These are phyloP conservation scores for Cynara cardunculus DNA, from an alignment of 129 eudicot genomes.

Conservation along the genomic window DNA sequence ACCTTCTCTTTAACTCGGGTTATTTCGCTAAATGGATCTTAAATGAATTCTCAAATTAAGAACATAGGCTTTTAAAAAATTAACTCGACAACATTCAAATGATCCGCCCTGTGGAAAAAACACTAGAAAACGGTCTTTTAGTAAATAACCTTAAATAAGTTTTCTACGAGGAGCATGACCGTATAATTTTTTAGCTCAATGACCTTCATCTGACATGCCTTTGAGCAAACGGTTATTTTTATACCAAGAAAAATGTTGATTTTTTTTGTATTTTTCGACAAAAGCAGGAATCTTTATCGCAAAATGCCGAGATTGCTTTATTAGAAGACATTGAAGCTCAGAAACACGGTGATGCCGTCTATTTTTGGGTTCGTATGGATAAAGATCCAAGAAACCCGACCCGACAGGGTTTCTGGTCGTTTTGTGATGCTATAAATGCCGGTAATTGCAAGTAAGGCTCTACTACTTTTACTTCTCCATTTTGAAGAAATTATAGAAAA, in stretches of 20 bases:
- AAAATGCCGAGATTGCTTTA: conserved; percentile 60
- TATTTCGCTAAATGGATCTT: neutral
- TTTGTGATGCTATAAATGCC: conserved; percentile 94
- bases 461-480: neutral
- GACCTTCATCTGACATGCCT: no score
- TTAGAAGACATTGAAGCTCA: conserved; percentile 69
- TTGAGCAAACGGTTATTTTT: neutral
- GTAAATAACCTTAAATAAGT: no score
- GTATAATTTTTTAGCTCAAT: no score
- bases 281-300: conserved; percentile 69
- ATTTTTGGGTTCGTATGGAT: conserved; percentile 92
- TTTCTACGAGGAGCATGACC: no score
- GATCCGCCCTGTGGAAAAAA: no score
- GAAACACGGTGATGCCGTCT: conserved; percentile 77
- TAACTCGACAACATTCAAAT: no score
- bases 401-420: conserved; percentile 86
- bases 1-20: neutral
- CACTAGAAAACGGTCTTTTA: no score
- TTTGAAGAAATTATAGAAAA: neutral
- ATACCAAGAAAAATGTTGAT: neutral
- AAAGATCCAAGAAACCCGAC: conserved; percentile 68
- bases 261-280: conserved; percentile 1
- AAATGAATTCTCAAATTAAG: no score
- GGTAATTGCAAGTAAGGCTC: conserved; percentile 96
- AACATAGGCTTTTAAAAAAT: no score